Evolutionary conservation across 2,329 filamentous ascomycete species (phyloP), one percentile per base, ranked within the genome.

Genomic region (Nigrospora sphaerica): DNA sequence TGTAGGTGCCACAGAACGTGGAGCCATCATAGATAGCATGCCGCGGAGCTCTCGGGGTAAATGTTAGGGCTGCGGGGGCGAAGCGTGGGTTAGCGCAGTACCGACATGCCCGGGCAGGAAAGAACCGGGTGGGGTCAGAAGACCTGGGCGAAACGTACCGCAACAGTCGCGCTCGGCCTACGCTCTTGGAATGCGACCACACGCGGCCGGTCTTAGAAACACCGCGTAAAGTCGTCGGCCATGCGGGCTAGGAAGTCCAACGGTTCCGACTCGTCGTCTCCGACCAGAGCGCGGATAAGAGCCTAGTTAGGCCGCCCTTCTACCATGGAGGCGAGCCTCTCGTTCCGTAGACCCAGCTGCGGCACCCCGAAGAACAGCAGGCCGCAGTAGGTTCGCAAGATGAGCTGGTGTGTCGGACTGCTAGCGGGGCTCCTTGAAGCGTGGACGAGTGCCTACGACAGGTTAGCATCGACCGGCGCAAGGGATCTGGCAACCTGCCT

Each of bases 321-420:
- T 0, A 60, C 54, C 18, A 62, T 36, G 18, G 42, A 51, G 12
- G 33, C 34, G 16, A 62, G 40, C 28, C 52, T 50, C 4, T 51
- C 23, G 33, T 58, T 53, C 28, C 52, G 45, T 12, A 60, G 42
- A 2, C 59, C 57, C 19, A 52, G 52, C 12, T 63, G 59, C 10
- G 58, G 59, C 10, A 62, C 55, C 12, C 58, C 58, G 36, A 62
- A 62, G n/a, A n/a, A n/a, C n/a, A n/a, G n/a, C n/a, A n/a, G n/a
- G n/a, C n/a, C n/a, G n/a, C n/a, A n/a, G n/a, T 31, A 62, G 1
- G 56, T 48, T 18, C 51, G 47, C 9, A 42, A 52, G 3, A 57
- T 7, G 7, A 34, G 17, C 7, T 52, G 47, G 1, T 39, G 28
- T 9, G 45, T 14, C 19, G 35, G 37, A 12, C 28, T 43, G 14